Evolutionary conservation across 257 asterid species (phyloP).

Genomic region (Thymus mandschuricus): DNA sequence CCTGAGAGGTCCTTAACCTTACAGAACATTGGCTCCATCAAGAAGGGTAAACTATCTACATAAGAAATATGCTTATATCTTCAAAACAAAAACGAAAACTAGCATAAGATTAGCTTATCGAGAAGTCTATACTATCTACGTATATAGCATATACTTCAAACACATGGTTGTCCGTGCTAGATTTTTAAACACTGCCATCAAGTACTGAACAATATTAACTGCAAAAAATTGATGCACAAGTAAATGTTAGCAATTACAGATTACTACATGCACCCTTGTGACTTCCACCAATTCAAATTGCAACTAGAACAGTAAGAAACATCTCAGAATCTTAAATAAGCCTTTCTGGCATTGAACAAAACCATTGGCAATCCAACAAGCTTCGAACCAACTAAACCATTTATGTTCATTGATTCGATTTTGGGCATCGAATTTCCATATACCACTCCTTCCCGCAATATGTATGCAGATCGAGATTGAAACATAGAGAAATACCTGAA

Average conservation of each 20-base stretch:
- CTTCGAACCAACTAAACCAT: neutral
- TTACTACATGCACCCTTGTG: too few species aligned
- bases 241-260: neutral
- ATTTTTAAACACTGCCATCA: slow-evolving; percentile 25
- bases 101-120: slow-evolving; percentile 26
- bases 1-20: too few species aligned
- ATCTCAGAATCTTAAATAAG: neutral
- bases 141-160: slow-evolving; percentile 9
- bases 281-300: slow-evolving; percentile 1
- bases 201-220: neutral
- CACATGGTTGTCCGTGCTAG: slow-evolving; percentile 30
- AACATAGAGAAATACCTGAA: slow-evolving; percentile 1
- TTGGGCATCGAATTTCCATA: neutral
- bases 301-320: neutral
- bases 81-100: neutral
- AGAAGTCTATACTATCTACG: slow-evolving; percentile 35
- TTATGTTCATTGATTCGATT: neutral
- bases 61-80: neutral
- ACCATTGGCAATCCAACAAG: neutral
- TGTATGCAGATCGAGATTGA: slow-evolving; percentile 12
- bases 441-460: neutral
- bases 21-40: too few species aligned
- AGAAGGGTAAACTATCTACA: too few species aligned
- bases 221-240: neutral
- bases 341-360: neutral